These are phyloP conservation scores for Gossypium anomalum DNA, from an alignment of 345 rosid genomes.

Conservation along the genomic window DNA sequence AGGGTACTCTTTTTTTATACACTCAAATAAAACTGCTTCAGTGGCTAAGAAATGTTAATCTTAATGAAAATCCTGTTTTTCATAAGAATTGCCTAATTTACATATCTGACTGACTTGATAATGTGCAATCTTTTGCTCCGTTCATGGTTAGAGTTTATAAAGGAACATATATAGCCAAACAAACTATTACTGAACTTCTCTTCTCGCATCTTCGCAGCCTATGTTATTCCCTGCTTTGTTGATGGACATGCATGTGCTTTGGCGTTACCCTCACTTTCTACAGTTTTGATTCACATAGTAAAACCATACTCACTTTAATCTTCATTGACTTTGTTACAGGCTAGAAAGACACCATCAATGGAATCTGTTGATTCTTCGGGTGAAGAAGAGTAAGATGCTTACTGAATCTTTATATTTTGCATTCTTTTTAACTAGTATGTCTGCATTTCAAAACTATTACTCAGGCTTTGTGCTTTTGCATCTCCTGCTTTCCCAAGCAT, in stretches of 20 bases:
- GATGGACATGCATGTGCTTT: background rate
- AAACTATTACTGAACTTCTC: background rate
- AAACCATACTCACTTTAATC: slow-evolving; percentile 6
- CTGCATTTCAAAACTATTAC: background rate
- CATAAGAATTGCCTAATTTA: background rate
- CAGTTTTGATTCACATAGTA: slow-evolving; percentile 11
- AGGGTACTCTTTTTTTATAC: background rate
- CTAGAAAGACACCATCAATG: slow-evolving; percentile 71
- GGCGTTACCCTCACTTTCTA: background rate
- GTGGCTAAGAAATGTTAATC: background rate
- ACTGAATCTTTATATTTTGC: slow-evolving; percentile 7
- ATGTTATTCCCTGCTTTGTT: background rate
- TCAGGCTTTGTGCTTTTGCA: slow-evolving; percentile 11
- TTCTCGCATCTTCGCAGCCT: background rate
- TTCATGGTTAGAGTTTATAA: background rate
- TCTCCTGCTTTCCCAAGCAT: background rate
- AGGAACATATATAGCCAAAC: background rate
- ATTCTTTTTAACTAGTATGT: background rate
- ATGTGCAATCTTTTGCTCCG: background rate
- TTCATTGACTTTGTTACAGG: slow-evolving; percentile 39
- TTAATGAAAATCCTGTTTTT: background rate
- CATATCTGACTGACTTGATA: background rate
- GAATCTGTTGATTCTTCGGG: slow-evolving; percentile 96
- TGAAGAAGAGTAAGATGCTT: slow-evolving; percentile 88
- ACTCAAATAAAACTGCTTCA: background rate